Conservation (phyloP, 192 early-diverging fungal species). For the Coemansia aciculifera region DNA sequence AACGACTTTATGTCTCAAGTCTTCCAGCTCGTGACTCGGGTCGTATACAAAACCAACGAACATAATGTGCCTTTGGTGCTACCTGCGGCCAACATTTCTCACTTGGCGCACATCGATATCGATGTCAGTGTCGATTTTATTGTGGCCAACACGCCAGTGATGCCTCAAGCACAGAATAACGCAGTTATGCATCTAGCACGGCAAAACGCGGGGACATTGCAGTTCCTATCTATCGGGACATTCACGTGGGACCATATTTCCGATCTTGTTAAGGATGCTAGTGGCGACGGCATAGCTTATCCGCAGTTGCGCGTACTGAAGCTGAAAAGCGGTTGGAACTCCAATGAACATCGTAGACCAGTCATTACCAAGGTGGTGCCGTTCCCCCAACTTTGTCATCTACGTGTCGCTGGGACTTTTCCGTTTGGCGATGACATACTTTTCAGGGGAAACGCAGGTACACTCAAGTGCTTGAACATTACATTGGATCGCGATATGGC, state of each 20-base stretch:
- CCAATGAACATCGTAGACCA: no score
- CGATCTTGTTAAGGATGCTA: conserved; percentile 1
- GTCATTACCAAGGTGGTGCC: background rate
- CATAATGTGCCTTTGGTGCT: background rate
- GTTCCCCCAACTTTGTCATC: conserved; percentile 8
- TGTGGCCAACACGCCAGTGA: background rate
- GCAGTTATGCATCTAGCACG: background rate
- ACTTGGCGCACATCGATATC: background rate
- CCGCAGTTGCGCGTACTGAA: background rate
- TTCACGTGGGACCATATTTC: background rate
- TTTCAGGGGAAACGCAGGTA: conserved; percentile 7
- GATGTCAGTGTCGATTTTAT: background rate
- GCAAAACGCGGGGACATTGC: background rate
- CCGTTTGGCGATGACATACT: conserved; percentile 18
- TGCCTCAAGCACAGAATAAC: background rate
- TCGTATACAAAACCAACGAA: background rate
- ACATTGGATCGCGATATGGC: background rate
- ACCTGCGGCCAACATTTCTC: background rate
- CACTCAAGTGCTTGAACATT: conserved; percentile 6
- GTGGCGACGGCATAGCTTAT: background rate
- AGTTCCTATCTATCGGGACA: background rate
- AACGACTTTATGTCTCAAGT: background rate
- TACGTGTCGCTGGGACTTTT: background rate
- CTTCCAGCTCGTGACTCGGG: background rate
- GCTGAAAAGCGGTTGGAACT: background rate